Percentiles rank a stretch among this genome's conserved stretches.
Conservation (phyloP, 2,329 filamentous ascomycete genomes). For the Paecilomyces niveus region DNA sequence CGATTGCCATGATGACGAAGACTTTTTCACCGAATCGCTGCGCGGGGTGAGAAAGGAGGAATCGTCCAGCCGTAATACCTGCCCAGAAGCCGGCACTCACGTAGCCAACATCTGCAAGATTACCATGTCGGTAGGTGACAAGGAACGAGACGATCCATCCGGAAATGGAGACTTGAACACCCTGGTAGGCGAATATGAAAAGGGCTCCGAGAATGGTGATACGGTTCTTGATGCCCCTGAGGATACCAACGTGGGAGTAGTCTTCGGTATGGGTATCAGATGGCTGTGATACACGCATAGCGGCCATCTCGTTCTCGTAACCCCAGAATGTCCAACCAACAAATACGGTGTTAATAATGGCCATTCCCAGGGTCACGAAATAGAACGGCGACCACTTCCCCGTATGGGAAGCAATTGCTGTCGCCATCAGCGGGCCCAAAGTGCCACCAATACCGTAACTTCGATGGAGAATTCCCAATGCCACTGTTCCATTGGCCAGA, state of each 20-base stretch:
- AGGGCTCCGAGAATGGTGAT: slow-evolving; percentile 66
- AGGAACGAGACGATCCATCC: slow-evolving; percentile 85
- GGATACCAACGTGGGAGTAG: slow-evolving; percentile 23
- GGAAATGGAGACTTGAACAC: slow-evolving; percentile 73
- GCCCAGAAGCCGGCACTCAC: slow-evolving; percentile 64
- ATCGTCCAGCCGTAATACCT: slow-evolving; percentile 70
- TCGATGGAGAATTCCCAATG: slow-evolving; percentile 35
- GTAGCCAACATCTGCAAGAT: slow-evolving; percentile 67
- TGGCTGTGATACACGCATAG: slow-evolving; percentile 36
- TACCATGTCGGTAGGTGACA: slow-evolving; percentile 62
- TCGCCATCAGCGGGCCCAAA: slow-evolving; percentile 65
- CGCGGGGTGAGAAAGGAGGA: slow-evolving; percentile 62
- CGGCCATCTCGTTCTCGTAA: slow-evolving; percentile 56
- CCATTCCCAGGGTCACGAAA: slow-evolving; percentile 55
- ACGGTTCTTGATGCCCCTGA: slow-evolving; percentile 44
- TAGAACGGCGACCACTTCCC: slow-evolving; percentile 69
- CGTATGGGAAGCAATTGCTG: slow-evolving; percentile 57
- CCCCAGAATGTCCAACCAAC: slow-evolving; percentile 61
- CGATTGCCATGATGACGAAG: slow-evolving; percentile 58
- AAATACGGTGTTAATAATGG: slow-evolving; percentile 50
- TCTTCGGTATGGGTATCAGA: slow-evolving; percentile 15
- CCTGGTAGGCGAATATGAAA: slow-evolving; percentile 83
- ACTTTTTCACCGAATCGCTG: slow-evolving; percentile 62
- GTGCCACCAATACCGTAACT: slow-evolving; percentile 54
- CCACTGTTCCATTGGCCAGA: slow-evolving; percentile 43